These are phyloP conservation scores for Sparassis latifolia DNA, from an alignment of 1,284 basidiomycete genomes.

Conservation along the genomic window DNA sequence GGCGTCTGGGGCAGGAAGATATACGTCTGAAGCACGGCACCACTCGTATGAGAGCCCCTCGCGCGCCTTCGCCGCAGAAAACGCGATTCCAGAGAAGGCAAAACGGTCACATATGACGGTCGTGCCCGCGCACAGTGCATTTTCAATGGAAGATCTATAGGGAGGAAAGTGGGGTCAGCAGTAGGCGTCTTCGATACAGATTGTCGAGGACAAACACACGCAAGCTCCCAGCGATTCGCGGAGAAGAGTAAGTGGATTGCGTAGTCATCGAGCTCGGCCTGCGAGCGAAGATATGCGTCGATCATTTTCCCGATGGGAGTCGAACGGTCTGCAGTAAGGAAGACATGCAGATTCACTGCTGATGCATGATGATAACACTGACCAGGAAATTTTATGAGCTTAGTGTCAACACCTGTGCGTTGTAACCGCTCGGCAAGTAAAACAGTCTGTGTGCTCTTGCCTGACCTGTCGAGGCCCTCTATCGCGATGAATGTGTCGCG, in stretches of 20 bases:
- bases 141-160: constrained; percentile 57
- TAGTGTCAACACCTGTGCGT: constrained; percentile 33
- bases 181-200: no score
- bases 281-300: constrained; percentile 82
- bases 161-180: background rate
- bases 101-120: constrained; percentile 90
- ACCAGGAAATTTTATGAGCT: constrained; percentile 86
- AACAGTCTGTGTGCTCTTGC: constrained; percentile 83
- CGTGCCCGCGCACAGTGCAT: constrained; percentile 59
- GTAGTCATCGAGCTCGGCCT: constrained; percentile 84
- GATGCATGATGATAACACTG: background rate
- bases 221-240: constrained; percentile 95
- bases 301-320: constrained; percentile 93
- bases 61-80: constrained; percentile 79
- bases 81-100: constrained; percentile 95
- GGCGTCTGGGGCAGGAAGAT: constrained; percentile 85
- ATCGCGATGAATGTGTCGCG: constrained; percentile 86
- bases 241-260: constrained; percentile 94
- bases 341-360: background rate
- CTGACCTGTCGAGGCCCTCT: constrained; percentile 90
- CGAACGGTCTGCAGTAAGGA: constrained; percentile 66
- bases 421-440: constrained; percentile 50
- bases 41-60: constrained; percentile 51
- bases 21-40: constrained; percentile 82
- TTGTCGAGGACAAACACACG: constrained; percentile 43